Conservation (phyloP, 805 yeast species). For the Jamesozyma spencerorum region DNA sequence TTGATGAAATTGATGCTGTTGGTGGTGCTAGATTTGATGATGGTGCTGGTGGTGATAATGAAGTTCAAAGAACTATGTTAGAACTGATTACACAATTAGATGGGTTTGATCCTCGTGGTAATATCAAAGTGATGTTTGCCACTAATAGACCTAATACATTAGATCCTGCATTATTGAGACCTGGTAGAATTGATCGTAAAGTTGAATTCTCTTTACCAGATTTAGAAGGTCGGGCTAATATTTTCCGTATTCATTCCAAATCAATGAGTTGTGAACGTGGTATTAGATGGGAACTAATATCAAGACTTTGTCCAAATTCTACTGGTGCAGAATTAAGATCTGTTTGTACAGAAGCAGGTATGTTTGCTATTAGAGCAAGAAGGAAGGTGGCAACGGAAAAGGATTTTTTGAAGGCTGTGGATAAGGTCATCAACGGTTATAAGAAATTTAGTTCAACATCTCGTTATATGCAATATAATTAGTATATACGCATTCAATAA, state of each 20-base stretch:
- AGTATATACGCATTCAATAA: slow-evolving; percentile 9
- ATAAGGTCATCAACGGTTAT: slow-evolving; percentile 96
- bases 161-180: slow-evolving; percentile 95
- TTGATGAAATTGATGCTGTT: slow-evolving; percentile 97
- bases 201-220: slow-evolving; percentile 96
- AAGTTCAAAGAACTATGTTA: slow-evolving; percentile 98
- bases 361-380: slow-evolving; percentile 98
- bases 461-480: slow-evolving; percentile 97
- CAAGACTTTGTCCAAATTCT: slow-evolving; percentile 93
- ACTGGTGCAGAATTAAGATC: slow-evolving; percentile 98
- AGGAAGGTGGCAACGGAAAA: slow-evolving; percentile 97
- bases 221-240: slow-evolving; percentile 94
- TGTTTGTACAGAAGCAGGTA: slow-evolving; percentile 98
- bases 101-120: slow-evolving; percentile 98
- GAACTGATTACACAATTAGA: slow-evolving; percentile 95
- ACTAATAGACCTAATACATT: slow-evolving; percentile 96
- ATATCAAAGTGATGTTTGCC: slow-evolving; percentile 98
- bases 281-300: slow-evolving; percentile 96
- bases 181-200: slow-evolving; percentile 97
- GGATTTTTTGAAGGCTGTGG: slow-evolving; percentile 95
- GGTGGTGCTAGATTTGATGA: slow-evolving; percentile 99
- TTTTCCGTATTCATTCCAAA: slow-evolving; percentile 93
- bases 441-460: slow-evolving; percentile 95
- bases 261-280: slow-evolving; percentile 97
- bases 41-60: slow-evolving; percentile 99